These are phyloP conservation scores for Colletotrichum lupini DNA, from an alignment of 2,329 filamentous ascomycete species.

Conservation along the genomic window DNA sequence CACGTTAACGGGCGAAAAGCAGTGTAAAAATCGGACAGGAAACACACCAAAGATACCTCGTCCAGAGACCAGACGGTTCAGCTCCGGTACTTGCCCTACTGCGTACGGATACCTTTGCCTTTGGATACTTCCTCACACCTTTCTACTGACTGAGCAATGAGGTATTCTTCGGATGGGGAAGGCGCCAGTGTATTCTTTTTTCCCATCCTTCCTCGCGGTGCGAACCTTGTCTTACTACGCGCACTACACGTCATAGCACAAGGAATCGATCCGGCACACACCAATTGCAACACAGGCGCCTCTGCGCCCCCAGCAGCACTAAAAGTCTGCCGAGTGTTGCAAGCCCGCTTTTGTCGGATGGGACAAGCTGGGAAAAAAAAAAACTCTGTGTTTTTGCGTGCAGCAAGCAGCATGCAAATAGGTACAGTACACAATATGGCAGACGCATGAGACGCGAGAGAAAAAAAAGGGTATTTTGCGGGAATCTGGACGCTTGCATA, in stretches of 20 bases:
- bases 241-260: slow-evolving; percentile 32
- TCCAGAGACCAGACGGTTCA: slow-evolving; percentile 25
- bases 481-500: slow-evolving; percentile 1
- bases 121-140: not conserved
- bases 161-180: not conserved
- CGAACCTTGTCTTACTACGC: slow-evolving; percentile 30
- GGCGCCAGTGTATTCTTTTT: not conserved
- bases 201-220: not conserved
- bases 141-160: too few species aligned
- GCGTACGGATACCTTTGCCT: not conserved
- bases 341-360: slow-evolving; percentile 29
- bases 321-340: slow-evolving; percentile 25
- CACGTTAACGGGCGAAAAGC: not conserved
- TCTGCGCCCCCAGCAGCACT: slow-evolving; percentile 30
- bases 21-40: not conserved
- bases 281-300: slow-evolving; percentile 28
- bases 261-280: slow-evolving; percentile 27
- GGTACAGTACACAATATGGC: not conserved
- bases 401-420: not conserved
- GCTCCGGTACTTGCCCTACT: slow-evolving; percentile 2
- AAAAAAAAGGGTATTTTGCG: slow-evolving; percentile 7
- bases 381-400: slow-evolving; percentile 17
- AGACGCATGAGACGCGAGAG: not conserved
- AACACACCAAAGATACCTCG: slow-evolving; percentile 21
- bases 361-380: not conserved